Evolutionary conservation across 257 asterid species (phyloP).

Genomic region (Galeopsis tetrahit): DNA sequence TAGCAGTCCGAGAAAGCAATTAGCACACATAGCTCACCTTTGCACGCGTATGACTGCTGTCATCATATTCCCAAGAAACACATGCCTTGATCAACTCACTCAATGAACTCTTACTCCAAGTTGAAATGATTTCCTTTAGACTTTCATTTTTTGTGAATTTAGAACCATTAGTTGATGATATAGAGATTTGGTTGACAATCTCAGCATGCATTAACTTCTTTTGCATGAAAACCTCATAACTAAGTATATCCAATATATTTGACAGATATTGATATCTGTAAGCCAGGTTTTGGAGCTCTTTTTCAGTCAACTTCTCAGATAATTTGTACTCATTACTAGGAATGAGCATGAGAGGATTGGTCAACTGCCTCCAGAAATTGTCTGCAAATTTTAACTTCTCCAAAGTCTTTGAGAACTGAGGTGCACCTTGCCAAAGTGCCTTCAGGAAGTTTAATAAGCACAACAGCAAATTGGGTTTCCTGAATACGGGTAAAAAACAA

Average conservation of each 20-base stretch:
- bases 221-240: slow-evolving; percentile 79
- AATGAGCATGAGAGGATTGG: slow-evolving; percentile 50
- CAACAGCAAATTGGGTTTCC: slow-evolving; percentile 61
- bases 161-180: slow-evolving; percentile 43
- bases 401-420: slow-evolving; percentile 71
- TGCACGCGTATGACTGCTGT: slow-evolving; percentile 49
- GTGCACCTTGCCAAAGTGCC: slow-evolving; percentile 96
- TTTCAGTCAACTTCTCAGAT: slow-evolving; percentile 45
- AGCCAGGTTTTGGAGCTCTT: slow-evolving; percentile 50
- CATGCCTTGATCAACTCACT: slow-evolving; percentile 71
- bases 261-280: slow-evolving; percentile 62
- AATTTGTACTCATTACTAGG: slow-evolving; percentile 38
- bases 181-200: slow-evolving; percentile 51
- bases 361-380: slow-evolving; percentile 73
- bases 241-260: slow-evolving; percentile 68
- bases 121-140: slow-evolving; percentile 59
- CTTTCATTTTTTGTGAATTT: slow-evolving; percentile 37
- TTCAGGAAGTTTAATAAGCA: slow-evolving; percentile 70
- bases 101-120: slow-evolving; percentile 64
- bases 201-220: slow-evolving; percentile 69
- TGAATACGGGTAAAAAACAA: slow-evolving; percentile 40
- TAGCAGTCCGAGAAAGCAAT: slow-evolving; percentile 18
- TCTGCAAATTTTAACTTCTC: slow-evolving; percentile 63
- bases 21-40: slow-evolving; percentile 56
- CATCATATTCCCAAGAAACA: slow-evolving; percentile 64